Conservation (phyloP, 164 flowering plant genomes). For the Brasenia schreberi region DNA sequence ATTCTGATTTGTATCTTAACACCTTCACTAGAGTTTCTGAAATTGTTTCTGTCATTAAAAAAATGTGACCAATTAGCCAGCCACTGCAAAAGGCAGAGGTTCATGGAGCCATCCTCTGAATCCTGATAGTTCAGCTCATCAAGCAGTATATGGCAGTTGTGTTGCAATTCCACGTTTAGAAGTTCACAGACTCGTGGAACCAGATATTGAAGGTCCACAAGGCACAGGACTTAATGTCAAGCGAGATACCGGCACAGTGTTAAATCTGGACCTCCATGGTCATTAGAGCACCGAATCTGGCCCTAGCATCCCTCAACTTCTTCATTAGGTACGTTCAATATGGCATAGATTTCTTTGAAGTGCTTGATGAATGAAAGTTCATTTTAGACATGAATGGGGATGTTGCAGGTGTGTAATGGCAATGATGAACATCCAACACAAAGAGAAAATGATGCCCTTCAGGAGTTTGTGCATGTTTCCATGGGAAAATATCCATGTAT, state of each 20-base stretch:
- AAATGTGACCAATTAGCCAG: too few relatives aligned
- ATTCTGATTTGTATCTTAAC: too few relatives aligned
- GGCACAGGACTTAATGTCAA: constrained; percentile 23
- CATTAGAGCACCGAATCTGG: constrained; percentile 41
- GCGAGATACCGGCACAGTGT: constrained; percentile 16
- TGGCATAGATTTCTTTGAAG: too few relatives aligned
- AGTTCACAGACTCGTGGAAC: constrained; percentile 32
- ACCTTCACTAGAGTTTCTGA: too few relatives aligned
- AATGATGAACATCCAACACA: constrained; percentile 43
- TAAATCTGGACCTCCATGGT: constrained; percentile 20
- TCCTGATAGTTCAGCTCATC: constrained; percentile 28
- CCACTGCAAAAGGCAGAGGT: too few relatives aligned
- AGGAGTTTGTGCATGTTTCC: constrained; percentile 72
- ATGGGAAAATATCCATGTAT: constrained; percentile 47
- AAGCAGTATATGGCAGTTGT: constrained; percentile 22
- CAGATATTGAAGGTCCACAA: constrained; percentile 19
- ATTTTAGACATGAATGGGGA: not conserved
- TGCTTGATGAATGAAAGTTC: too few relatives aligned
- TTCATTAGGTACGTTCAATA: constrained; percentile 49
- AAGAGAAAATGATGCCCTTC: constrained; percentile 62
- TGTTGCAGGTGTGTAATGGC: constrained; percentile 61
- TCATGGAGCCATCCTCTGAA: constrained; percentile 6
- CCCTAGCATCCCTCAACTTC: constrained; percentile 88
- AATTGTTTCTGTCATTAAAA: too few relatives aligned
- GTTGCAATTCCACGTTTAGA: constrained; percentile 35